These are phyloP conservation scores for Irpex sp. DNA, from an alignment of 1,284 basidiomycete species.

Conservation along the genomic window DNA sequence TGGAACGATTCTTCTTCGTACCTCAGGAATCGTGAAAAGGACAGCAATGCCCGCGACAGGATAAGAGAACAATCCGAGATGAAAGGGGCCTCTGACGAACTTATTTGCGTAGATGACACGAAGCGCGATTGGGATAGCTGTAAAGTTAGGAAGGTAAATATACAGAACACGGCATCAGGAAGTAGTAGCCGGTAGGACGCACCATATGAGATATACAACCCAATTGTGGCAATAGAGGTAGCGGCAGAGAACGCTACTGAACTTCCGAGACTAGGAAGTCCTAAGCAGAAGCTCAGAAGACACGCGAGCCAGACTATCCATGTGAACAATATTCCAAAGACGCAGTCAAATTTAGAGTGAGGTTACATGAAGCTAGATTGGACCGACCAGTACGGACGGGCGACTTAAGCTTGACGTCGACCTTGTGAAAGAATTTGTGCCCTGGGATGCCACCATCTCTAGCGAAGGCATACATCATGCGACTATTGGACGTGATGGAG, in stretches of 20 bases:
- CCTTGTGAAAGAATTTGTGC: slow-evolving; percentile 62
- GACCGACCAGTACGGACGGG: slow-evolving; percentile 62
- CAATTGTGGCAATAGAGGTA: slow-evolving; percentile 74
- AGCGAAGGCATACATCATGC: slow-evolving; percentile 79
- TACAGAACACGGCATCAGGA: neutral
- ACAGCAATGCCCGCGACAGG: slow-evolving; percentile 52
- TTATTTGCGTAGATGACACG: slow-evolving; percentile 55
- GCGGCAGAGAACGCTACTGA: slow-evolving; percentile 72
- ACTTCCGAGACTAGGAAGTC: slow-evolving; percentile 67
- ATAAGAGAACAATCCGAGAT: slow-evolving; percentile 59
- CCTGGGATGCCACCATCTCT: slow-evolving; percentile 68
- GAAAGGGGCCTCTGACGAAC: slow-evolving; percentile 70
- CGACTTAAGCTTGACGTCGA: slow-evolving; percentile 52
- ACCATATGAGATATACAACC: slow-evolving; percentile 74
- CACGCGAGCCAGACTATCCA: slow-evolving; percentile 70
- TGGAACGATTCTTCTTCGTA: no score
- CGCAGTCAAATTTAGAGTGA: no score
- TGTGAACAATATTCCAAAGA: no score
- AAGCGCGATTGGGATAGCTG: slow-evolving; percentile 65
- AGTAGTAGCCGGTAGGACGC: slow-evolving; percentile 7
- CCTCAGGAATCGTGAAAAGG: no score
- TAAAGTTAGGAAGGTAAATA: slow-evolving; percentile 5
- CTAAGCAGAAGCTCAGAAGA: slow-evolving; percentile 72
- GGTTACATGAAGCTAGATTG: neutral
- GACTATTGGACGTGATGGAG: slow-evolving; percentile 71